Base-by-base conservation (phyloP, 2,329 filamentous ascomycete genomes). In the Colletotrichum paranaense region DNA sequence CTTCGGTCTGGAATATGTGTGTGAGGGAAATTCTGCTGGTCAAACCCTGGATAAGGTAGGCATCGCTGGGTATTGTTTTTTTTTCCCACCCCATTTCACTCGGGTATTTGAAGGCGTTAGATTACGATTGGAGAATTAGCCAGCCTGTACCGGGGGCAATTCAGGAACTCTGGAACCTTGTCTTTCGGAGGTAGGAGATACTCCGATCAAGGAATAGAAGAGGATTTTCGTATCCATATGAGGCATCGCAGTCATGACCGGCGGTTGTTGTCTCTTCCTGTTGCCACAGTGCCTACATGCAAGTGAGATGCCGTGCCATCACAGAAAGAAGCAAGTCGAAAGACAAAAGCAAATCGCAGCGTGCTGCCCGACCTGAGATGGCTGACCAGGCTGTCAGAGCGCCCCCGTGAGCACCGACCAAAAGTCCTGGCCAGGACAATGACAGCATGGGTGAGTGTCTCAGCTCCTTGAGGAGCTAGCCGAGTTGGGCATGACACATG, bases 1-100 rank as follows among this genome's bases (percentile, higher is more conserved):
- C 59, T 53, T 60, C n/a, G 8, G 30, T 14, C 19, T 32, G 19
- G 58, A 55, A 19, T 32, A 52, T 46, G 26, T 35, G 68, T 6
- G 46, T 32, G 30, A 30, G 46, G 57, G 49, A 42, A 28, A 55
- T 55, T 59, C 42, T 72, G 66, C 53, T 63, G 66, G 70, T 38
- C 70, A 72, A 72, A 26, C 55, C 59, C 60, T 69, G 35, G 58
- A 72, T 59, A 35, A 35, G 32, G 32, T 35, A 42, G 53, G 66
- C 53, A 38, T n/a, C 55, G 30, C 16, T 55, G 58, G 52, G 5
- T 28, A 16, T 11, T 56, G 42, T n/a, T 49, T 7, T 49, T 9
- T n/a, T 9, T 49, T 49, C 4, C 30, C 30, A 49, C 19, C 19
- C 42, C 8, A 49, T 49, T 49, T 49, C 42, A 49, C 42, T 26